These are phyloP conservation scores for Solanum hybrid DNA, from an alignment of 305 asterid genomes.

Conservation along the genomic window DNA sequence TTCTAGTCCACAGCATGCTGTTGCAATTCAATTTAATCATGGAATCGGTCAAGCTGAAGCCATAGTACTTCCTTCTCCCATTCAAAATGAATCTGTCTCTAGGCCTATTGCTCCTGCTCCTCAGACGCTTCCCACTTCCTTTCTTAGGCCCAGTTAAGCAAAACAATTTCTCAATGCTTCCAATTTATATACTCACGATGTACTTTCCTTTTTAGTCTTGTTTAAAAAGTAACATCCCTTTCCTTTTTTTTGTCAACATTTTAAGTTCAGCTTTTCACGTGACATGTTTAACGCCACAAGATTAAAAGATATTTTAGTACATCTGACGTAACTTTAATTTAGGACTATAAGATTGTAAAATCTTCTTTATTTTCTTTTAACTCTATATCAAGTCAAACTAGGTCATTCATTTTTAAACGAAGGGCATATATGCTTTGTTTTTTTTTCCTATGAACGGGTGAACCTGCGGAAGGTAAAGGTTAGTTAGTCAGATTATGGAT, in stretches of 20 bases:
- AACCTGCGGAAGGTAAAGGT: not conserved
- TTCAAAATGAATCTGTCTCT: not conserved
- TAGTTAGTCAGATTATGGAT: not conserved
- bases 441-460: not conserved
- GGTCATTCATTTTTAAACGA: not conserved
- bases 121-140: slow-evolving; percentile 1
- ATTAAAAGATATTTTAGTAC: not conserved
- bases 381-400: not conserved
- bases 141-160: slow-evolving; percentile 1
- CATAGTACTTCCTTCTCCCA: not conserved
- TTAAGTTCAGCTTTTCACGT: too few species aligned
- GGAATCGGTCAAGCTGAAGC: not conserved
- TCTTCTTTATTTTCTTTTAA: too few species aligned
- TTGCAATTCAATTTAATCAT: slow-evolving; percentile 7
- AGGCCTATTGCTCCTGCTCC: not conserved
- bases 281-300: not conserved
- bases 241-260: not conserved
- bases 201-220: not conserved
- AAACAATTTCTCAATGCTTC: not conserved
- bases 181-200: not conserved
- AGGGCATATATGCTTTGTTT: not conserved
- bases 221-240: not conserved
- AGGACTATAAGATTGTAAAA: not conserved
- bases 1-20: not conserved
- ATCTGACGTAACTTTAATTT: not conserved